phyloP scores from a whole-genome alignment of 148 eudicot genomes.

The Heliosperma pusillum region DNA sequence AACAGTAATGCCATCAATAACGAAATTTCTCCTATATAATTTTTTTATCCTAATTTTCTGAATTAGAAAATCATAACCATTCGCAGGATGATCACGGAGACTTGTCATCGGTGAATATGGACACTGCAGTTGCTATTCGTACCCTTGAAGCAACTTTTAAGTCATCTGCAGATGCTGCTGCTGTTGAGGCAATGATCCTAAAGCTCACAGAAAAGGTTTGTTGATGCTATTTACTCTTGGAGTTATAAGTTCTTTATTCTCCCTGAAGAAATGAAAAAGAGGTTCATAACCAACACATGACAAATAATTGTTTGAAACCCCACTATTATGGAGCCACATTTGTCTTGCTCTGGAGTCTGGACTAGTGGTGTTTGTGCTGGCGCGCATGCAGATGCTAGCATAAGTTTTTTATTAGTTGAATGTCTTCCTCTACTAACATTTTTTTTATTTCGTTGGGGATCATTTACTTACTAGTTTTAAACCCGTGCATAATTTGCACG shows the following conservation, averaged over 20 bases:
- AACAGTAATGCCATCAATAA: too few species aligned
- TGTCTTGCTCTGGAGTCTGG: neutral
- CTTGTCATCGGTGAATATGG: constrained; percentile 93
- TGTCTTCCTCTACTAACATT: neutral
- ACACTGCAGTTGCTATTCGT: constrained; percentile 99
- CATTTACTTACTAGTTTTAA: constrained; percentile 4
- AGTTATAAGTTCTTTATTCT: neutral
- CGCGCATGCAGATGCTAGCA: neutral
- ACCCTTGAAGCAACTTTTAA: constrained; percentile 95
- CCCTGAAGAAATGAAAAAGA: neutral
- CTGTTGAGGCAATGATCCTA: constrained; percentile 84
- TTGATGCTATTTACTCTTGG: constrained; percentile 14
- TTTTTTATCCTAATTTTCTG: neutral
- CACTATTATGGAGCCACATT: neutral
- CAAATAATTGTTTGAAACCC: neutral
- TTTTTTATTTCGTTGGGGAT: neutral
- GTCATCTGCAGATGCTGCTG: constrained; percentile 94
- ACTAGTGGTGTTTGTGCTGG: neutral
- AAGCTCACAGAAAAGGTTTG: constrained; percentile 85
- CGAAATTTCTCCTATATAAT: too few species aligned
- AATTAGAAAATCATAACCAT: constrained; percentile 9
- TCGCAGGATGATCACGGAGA: constrained; percentile 95
- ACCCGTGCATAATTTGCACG: too few species aligned
- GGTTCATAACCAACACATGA: neutral
- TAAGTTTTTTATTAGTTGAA: neutral